These are phyloP conservation scores for Teratosphaeria pseudoeucalypti DNA, from an alignment of 2,329 filamentous ascomycete species.

Conservation along the genomic window DNA sequence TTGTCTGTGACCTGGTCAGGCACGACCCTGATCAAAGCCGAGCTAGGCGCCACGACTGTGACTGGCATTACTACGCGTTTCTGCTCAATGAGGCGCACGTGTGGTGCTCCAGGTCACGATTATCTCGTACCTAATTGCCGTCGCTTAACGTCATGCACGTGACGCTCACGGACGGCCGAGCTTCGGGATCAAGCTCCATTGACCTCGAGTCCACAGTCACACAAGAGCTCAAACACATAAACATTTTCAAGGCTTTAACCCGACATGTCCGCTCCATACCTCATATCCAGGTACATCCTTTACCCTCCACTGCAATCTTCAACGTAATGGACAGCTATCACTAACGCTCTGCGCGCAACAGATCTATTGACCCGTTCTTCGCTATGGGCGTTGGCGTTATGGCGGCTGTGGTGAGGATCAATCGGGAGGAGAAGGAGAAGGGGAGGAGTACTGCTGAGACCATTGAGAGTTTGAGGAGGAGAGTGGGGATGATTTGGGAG, in stretches of 20 bases:
- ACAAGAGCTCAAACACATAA: neutral
- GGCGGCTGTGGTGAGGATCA: conserved; percentile 31
- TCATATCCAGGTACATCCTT: conserved; percentile 33
- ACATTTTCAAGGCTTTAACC: neutral
- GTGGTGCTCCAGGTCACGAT: neutral
- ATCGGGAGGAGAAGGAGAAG: conserved; percentile 40
- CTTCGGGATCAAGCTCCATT: neutral
- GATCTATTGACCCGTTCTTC: conserved; percentile 37
- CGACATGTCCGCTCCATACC: conserved; percentile 23
- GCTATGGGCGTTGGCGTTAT: conserved; percentile 37
- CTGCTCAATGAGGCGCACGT: neutral
- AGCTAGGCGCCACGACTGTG: neutral
- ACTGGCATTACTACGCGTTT: neutral
- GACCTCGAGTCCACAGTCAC: neutral
- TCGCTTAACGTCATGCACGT: neutral
- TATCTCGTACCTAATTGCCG: neutral
- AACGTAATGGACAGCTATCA: neutral
- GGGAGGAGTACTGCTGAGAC: conserved; percentile 29
- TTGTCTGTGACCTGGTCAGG: neutral
- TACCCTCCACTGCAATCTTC: neutral
- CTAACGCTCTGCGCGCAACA: neutral
- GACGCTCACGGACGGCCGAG: neutral
- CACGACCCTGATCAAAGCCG: neutral
- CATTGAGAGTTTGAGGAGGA: conserved; percentile 31
- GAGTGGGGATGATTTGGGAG: conserved; percentile 23